These are phyloP conservation scores for Yamadazyma spencermartinsiae DNA, from an alignment of 1,139 yeast genomes.

Conservation along the genomic window DNA sequence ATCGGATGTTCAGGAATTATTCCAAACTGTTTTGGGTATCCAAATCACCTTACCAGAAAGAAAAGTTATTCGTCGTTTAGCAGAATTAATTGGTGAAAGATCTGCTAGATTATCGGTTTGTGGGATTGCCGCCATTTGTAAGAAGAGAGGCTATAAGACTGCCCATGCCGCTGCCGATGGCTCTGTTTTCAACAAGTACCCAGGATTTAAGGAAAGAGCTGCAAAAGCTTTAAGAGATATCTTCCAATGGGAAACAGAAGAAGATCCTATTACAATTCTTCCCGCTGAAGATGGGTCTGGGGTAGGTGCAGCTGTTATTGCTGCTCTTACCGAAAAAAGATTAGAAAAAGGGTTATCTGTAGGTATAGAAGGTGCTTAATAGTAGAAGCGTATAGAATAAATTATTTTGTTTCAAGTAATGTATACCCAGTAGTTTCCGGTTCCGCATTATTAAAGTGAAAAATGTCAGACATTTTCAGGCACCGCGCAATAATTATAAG, in stretches of 20 bases:
- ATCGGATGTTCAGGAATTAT: constrained; percentile 69
- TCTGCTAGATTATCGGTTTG: constrained; percentile 91
- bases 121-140: constrained; percentile 94
- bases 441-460: too few species aligned
- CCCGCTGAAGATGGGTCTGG: constrained; percentile 99
- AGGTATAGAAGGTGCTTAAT: constrained; percentile 40
- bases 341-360: constrained; percentile 69
- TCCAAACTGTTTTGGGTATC: constrained; percentile 58
- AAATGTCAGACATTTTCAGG: too few species aligned
- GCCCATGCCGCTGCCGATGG: constrained; percentile 98
- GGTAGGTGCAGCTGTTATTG: constrained; percentile 97
- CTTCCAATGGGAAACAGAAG: constrained; percentile 71
- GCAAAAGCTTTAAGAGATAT: constrained; percentile 88
- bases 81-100: constrained; percentile 88
- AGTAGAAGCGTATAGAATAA: neutral
- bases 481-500: too few species aligned
- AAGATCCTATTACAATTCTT: constrained; percentile 78
- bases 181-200: constrained; percentile 90
- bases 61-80: constrained; percentile 75
- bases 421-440: too few species aligned
- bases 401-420: too few species aligned
- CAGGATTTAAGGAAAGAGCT: constrained; percentile 86
- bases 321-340: constrained; percentile 87
- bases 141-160: constrained; percentile 73
- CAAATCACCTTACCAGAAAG: constrained; percentile 77